phyloP scores from a whole-genome alignment of 768 basidiomycete species.

The Rickenella mellea region DNA sequence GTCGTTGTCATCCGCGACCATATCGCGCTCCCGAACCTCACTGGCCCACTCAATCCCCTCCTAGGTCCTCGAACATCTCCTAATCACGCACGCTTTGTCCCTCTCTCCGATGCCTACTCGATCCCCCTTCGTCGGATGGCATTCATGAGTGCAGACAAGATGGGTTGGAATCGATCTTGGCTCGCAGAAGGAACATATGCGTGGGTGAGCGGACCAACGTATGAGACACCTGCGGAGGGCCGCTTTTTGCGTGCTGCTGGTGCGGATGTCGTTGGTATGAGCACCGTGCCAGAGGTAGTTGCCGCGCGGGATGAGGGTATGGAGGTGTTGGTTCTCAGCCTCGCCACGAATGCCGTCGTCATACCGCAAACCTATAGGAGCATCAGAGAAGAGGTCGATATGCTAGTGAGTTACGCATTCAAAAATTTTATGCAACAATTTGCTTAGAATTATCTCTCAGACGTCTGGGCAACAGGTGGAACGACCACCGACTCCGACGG shows the following conservation, averaged over 20 bases:
- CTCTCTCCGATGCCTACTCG: constrained; percentile 79
- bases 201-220: constrained; percentile 86
- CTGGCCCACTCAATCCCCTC: constrained; percentile 67
- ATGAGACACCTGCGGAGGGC: constrained; percentile 85
- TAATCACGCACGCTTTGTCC: constrained; percentile 65
- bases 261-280: constrained; percentile 92
- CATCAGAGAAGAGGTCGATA: constrained; percentile 65
- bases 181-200: constrained; percentile 80
- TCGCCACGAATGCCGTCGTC: constrained; percentile 82
- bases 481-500: constrained; percentile 31
- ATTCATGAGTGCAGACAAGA: constrained; percentile 61
- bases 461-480: constrained; percentile 48
- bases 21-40: constrained; percentile 67
- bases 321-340: constrained; percentile 68
- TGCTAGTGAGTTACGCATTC: constrained; percentile 44
- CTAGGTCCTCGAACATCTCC: constrained; percentile 59
- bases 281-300: constrained; percentile 83
- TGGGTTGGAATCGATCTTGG: constrained; percentile 42
- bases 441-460: constrained; percentile 24
- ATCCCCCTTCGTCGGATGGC: constrained; percentile 56
- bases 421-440: background rate
- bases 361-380: constrained; percentile 57
- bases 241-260: constrained; percentile 64
- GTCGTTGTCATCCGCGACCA: constrained; percentile 85
- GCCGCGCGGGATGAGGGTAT: constrained; percentile 70